A percentile compares a stretch with the other conserved stretches of the same genome.
Conservation (phyloP, 148 eudicot species). For the Pharnaceum exiguum region DNA sequence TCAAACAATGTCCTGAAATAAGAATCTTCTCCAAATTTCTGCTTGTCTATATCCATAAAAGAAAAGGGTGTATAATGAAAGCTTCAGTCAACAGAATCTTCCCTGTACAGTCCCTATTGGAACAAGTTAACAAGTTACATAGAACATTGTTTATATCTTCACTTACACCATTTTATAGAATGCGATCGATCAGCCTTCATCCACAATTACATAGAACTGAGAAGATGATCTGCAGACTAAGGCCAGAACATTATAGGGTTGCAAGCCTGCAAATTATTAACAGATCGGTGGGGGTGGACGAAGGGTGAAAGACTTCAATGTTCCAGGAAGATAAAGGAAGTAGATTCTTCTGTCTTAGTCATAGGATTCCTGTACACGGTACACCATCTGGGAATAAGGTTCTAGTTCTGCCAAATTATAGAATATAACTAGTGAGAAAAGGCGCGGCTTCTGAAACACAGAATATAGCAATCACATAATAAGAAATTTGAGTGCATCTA, state of each 20-base stretch:
- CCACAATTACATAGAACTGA: conserved; percentile 10
- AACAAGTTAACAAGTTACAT: conserved; percentile 19
- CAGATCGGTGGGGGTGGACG: too few species aligned
- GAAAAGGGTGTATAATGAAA: conserved; percentile 42
- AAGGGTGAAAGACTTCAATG: conserved; percentile 30
- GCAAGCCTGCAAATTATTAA: conserved; percentile 9
- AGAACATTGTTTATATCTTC: conserved; percentile 21
- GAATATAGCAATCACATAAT: conserved; percentile 26
- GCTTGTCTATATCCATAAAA: conserved; percentile 50
- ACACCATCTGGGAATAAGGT: conserved; percentile 62
- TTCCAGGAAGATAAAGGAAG: conserved; percentile 37
- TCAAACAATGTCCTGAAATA: conserved; percentile 52
- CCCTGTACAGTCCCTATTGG: conserved; percentile 24
- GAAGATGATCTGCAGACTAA: conserved; percentile 12
- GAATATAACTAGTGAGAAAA: conserved; percentile 29
- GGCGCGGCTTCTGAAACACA: conserved; percentile 17
- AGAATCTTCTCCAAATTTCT: conserved; percentile 52
- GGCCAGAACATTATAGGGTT: conserved; percentile 10
- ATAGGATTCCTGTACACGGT: conserved; percentile 43
- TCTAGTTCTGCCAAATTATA: conserved; percentile 42
- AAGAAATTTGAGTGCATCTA: conserved; percentile 43
- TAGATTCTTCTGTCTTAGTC: conserved; percentile 58
- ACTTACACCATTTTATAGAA: conserved; percentile 21
- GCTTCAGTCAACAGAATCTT: conserved; percentile 75
- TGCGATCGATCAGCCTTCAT: conserved; percentile 12